Conservation (phyloP, 257 asterid species). For the Agastache rugosa region DNA sequence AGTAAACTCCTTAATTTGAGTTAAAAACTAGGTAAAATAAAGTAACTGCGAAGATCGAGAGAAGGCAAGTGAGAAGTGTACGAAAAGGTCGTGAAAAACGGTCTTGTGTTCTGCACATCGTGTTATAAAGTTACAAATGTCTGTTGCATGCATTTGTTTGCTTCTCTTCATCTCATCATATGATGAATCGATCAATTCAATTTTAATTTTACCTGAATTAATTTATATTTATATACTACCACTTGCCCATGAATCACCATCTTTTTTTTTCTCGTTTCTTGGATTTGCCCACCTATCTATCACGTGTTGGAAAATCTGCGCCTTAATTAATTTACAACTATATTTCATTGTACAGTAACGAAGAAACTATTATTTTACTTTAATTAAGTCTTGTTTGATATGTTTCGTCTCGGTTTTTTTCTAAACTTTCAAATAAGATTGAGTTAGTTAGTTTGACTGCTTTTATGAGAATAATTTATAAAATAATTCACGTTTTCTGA, state of each 20-base stretch:
- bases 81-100: conserved; percentile 52
- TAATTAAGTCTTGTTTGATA: too few species aligned
- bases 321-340: neutral
- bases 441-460: conserved; percentile 26
- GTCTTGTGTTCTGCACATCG: conserved; percentile 60
- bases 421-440: neutral
- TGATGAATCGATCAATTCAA: neutral
- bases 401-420: too few species aligned
- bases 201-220: neutral
- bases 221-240: neutral
- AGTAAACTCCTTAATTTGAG: neutral
- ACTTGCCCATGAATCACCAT: conserved; percentile 40
- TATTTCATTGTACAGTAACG: neutral
- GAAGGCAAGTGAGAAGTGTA: conserved; percentile 40
- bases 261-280: conserved; percentile 37
- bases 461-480: neutral
- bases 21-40: neutral
- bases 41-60: conserved; percentile 16
- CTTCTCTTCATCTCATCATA: neutral
- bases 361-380: neutral
- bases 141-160: conserved; percentile 40
- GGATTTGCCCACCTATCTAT: conserved; percentile 28
- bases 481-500: conserved; percentile 9
- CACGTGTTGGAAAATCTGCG: conserved; percentile 32
- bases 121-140: conserved; percentile 41